Conservation (phyloP, 495 filamentous ascomycete species). For the Hypoxylon crocopeplum region DNA sequence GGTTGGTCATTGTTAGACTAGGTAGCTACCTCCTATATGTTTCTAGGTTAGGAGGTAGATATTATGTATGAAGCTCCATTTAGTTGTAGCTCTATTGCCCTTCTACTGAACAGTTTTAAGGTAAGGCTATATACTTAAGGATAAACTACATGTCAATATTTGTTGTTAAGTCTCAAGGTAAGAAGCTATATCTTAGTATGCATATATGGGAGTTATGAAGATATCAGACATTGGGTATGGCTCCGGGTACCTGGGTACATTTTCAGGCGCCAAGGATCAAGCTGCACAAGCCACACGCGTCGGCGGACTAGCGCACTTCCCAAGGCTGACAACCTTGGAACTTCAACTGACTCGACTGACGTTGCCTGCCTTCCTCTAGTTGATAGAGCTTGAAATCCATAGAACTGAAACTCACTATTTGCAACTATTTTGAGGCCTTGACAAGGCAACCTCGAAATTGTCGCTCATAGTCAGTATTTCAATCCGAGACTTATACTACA, state of each 20-base stretch:
- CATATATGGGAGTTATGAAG: background rate
- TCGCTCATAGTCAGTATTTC: background rate
- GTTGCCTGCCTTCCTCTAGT: slow-evolving; percentile 3
- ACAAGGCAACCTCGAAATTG: background rate
- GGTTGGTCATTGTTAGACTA: too few species aligned
- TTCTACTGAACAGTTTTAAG: too few species aligned
- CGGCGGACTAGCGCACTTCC: background rate
- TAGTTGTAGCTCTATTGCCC: background rate
- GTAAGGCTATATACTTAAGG: too few species aligned
- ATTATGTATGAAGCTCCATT: too few species aligned
- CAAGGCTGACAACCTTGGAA: slow-evolving; percentile 22
- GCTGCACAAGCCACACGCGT: background rate
- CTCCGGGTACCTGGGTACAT: background rate
- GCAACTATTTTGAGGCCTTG: background rate
- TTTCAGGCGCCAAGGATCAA: too few species aligned
- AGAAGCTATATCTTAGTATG: background rate
- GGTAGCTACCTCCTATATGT: too few species aligned
- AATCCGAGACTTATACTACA: background rate
- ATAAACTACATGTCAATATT: too few species aligned
- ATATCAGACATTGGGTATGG: background rate
- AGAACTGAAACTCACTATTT: slow-evolving; percentile 6
- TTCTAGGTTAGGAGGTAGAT: too few species aligned
- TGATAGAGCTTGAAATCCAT: slow-evolving; percentile 6
- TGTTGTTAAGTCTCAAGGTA: too few species aligned
- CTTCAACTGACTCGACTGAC: background rate